Conservation (phyloP, 2,329 filamentous ascomycete species). For the Trichoderma arundinaceum region DNA sequence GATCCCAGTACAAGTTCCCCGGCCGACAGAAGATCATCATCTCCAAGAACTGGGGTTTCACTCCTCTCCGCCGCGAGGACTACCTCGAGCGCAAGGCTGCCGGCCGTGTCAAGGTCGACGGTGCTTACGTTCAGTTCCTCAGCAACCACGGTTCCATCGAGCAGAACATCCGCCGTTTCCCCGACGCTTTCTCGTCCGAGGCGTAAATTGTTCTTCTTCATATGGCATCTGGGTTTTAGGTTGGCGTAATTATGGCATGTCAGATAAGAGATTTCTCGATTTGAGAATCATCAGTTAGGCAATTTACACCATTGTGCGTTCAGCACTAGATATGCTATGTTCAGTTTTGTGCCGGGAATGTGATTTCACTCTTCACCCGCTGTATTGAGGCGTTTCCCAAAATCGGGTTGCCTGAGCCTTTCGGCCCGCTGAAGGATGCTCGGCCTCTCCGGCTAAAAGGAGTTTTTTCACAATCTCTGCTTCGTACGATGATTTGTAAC, state of each 20-base stretch:
- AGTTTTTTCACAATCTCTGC: background rate
- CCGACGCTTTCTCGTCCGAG: slow-evolving; percentile 77
- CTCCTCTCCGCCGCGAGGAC: slow-evolving; percentile 94
- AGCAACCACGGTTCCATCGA: slow-evolving; percentile 86
- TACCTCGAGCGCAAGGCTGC: slow-evolving; percentile 95
- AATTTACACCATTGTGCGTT: slow-evolving; percentile 44
- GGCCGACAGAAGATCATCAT: slow-evolving; percentile 99
- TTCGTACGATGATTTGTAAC: background rate
- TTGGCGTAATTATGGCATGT: slow-evolving; percentile 55
- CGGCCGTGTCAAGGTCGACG: slow-evolving; percentile 93
- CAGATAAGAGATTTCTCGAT: slow-evolving; percentile 46
- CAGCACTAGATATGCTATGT: slow-evolving; percentile 31
- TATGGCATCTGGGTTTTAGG: slow-evolving; percentile 49
- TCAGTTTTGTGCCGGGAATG: background rate
- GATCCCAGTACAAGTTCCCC: slow-evolving; percentile 99
- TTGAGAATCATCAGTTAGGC: slow-evolving; percentile 44
- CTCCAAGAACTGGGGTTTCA: slow-evolving; percentile 99
- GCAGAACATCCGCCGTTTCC: slow-evolving; percentile 93
- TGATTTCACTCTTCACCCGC: too few relatives aligned
- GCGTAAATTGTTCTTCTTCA: slow-evolving; percentile 51
- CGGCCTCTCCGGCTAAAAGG: background rate
- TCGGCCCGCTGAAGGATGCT: background rate
- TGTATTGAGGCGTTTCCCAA: too few relatives aligned
- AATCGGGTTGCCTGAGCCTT: too few relatives aligned
- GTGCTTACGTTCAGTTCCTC: slow-evolving; percentile 99